Evolutionary conservation across 2,329 filamentous ascomycete species (phyloP), one percentile per base, ranked within the genome.

Genomic region (Diaporthe sp.): DNA sequence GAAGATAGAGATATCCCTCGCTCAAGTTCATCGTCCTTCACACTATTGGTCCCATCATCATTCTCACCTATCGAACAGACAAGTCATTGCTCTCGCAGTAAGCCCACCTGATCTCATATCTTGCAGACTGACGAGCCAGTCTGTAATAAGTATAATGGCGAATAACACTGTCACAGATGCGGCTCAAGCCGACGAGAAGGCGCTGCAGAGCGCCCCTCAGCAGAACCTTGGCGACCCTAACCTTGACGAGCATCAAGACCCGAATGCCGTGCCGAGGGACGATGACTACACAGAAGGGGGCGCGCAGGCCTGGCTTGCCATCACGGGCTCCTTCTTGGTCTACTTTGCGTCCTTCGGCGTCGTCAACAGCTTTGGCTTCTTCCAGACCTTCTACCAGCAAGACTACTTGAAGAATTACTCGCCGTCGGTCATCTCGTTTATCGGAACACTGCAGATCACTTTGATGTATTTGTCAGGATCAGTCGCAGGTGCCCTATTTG

Each of bases 381-480:
- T 85, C 79, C 85, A 88, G 77, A 84, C 83, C 13, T 87, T 84
- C 79, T 87, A 87, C 77, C 82, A 85, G 77, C 79, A 79, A 1
- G 79, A 79, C 1, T 80, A 85, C 12, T 81, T 86, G 22, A 75
- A 71, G 8, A 57, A 75, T 17, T 78, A 78, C 46, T 82, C 82
- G 7, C 78, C 85, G 1, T 86, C 84, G 4, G 79, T 80, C 61
- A 86, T 88, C 60, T 85, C 85, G 7, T 87, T 86, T 85, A 86
- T 87, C 62, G 86, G 85, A 5, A 84, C 85, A 17, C 78, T 87
- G 25, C 86, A 87, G 76, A 37, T 79, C 87, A 53, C 39, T 42
- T 15, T 42, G 39, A 42, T 42, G 39, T 81, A 86, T 77, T 80
- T 86, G 46, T 80, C 83, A 15, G 85, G 85, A 28, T 78, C 83